Evolutionary conservation across 345 rosid genomes (phyloP), one percentile per base, ranked within the genome.

Genomic region (Euphorbia pulcherrima): DNA sequence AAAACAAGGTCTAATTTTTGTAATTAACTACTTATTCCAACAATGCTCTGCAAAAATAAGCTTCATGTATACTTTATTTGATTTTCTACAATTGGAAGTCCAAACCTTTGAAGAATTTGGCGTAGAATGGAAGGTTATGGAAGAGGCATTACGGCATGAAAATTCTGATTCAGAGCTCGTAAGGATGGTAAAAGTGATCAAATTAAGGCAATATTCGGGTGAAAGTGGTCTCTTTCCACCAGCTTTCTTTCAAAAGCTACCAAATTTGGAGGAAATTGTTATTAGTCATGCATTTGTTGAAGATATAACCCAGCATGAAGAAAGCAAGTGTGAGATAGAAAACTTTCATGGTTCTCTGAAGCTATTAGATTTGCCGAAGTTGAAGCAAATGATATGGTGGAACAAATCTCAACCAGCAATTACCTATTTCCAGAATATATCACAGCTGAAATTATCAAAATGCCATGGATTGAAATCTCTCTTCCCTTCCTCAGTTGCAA

Each of bases 391-490:
- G 37, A 33, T 33, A 33, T 33, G 37, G 37, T 33, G 37, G 37
- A 33, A 33, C 7, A 41, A 48, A 9, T 28, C 64, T 12, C 39
- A n/a, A 12, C 8, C 40, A 12, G 18, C 68, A 0, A 33, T 7
- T 33, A 29, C 14, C 41, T 16, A 52, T 58, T 61, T 68, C 20
- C 35, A 13, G n/a, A 60, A 27, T n/a, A n/a, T 63, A 11, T 21
- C 0, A n/a, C 28, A 27, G 5, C 20, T 71, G 29, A 16, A 35
- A 44, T 48, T 65, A 8, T 40, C 58, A 0, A 2, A 51, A 14
- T 69, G 74, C 57, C 39, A 46, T 21, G 62, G 40, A 13, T 26
- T 66, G 57, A 33, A 2, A 23, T 24, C 12, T 26, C 50, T 70
- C 54, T 1, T 60, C 35, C 29, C 35, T 4, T 44, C 28, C 17